phyloP scores from a whole-genome alignment of 495 filamentous ascomycete genomes.

The Hypoxylon trugodes region DNA sequence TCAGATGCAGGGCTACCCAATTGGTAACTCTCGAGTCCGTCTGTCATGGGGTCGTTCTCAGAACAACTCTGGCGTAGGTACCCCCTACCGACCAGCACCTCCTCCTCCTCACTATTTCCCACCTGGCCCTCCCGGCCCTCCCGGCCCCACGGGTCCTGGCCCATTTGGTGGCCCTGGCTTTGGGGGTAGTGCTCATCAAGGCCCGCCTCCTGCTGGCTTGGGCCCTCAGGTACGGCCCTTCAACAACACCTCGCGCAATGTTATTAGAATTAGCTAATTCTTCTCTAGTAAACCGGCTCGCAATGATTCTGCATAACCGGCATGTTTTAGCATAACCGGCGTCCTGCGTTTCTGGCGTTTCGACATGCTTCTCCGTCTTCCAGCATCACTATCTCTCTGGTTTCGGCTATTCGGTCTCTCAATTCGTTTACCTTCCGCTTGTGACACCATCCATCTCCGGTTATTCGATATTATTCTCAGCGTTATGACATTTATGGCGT shows the following conservation, averaged over 20 bases:
- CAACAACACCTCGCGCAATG: neutral
- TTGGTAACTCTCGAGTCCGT: constrained; percentile 97
- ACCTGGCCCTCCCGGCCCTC: constrained; percentile 73
- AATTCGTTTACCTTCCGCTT: constrained; percentile 18
- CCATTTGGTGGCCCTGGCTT: constrained; percentile 42
- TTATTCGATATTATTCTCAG: constrained; percentile 29
- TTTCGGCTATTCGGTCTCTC: constrained; percentile 39
- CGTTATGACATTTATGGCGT: constrained; percentile 33
- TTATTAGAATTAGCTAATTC: constrained; percentile 15
- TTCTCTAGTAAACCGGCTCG: constrained; percentile 15
- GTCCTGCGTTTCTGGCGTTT: constrained; percentile 48
- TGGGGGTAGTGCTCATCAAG: constrained; percentile 37
- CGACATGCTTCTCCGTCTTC: constrained; percentile 42
- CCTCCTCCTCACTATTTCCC: constrained; percentile 91
- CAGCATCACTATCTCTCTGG: constrained; percentile 43
- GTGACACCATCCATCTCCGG: constrained; percentile 18
- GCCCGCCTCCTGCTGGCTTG: constrained; percentile 42
- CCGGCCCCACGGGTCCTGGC: constrained; percentile 42
- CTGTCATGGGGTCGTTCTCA: constrained; percentile 97
- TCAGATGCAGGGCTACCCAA: constrained; percentile 99
- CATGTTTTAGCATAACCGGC: constrained; percentile 43
- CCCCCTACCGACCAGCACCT: constrained; percentile 94
- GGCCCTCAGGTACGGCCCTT: constrained; percentile 43
- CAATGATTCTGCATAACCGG: constrained; percentile 26
- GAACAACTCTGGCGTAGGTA: constrained; percentile 99